Evolutionary conservation across 768 basidiomycete species (phyloP), one percentile per base, ranked within the genome.

Genomic region (Rhodosporidiobolus odoratus): DNA sequence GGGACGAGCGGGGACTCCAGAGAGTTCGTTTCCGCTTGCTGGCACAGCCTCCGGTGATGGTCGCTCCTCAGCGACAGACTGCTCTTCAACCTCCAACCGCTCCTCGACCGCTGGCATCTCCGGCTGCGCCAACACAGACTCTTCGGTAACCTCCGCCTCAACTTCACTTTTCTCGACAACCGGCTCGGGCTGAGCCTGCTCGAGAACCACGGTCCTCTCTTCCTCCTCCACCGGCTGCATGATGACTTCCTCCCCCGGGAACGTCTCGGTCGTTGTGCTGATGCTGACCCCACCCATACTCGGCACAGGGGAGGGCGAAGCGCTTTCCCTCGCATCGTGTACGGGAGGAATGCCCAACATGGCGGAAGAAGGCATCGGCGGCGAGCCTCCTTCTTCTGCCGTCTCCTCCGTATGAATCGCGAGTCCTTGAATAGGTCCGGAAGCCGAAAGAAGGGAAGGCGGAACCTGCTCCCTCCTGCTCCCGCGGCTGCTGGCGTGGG

Each of bases 201-300:
- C 56, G 45, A 58, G 17, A 52, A 52, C 10, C 35, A 13, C 23
- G 21, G 38, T 7, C 40, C 37, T n/a, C 13, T n/a, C 43, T 32
- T 35, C 47, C 61, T 73, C 65, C 43, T 58, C 52, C 27, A 62
- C 59, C 9, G 59, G 47, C 32, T 66, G 35, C 69, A 71, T 71
- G 32, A 66, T 60, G 56, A 71, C 64, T 47, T 71, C 69, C 50
- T 71, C 69, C 38, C 54, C 65, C 21, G 53, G 60, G 9, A 38
- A 17, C 52, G 52, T 71, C 56, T 71, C 69, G 32, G 64, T 66
- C 38, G 65, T 71, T 23, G 69, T 66, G 34, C 54, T 62, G 47
- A 71, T 35, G 48, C 65, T 66, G 52, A 71, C 47, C 2, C 34
- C 64, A 0, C 60, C 65, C 10, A 58, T 12, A 32, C 65, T 66